Conservation (phyloP, 257 asterid genomes). For the Verbena officinalis region DNA sequence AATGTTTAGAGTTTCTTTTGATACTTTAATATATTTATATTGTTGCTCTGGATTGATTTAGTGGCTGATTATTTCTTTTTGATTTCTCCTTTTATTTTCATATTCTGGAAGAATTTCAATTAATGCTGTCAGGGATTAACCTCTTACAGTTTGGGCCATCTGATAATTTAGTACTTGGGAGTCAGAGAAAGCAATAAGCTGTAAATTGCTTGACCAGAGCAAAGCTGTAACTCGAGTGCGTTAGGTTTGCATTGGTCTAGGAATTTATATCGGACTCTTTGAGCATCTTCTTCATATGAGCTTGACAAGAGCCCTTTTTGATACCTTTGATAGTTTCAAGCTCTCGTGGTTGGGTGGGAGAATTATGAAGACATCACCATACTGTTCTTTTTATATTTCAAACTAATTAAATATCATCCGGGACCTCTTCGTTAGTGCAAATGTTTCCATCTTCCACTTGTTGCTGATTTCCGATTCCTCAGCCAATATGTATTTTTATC, state of each 20-base stretch:
- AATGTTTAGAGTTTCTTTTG: slow-evolving; percentile 11
- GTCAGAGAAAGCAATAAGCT: slow-evolving; percentile 1
- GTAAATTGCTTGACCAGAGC: not conserved
- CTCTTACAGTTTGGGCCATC: not conserved
- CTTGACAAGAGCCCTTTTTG: slow-evolving; percentile 7
- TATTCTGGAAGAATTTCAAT: not conserved
- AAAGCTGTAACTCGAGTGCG: not conserved
- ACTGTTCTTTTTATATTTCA: slow-evolving; percentile 1
- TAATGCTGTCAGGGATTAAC: not conserved
- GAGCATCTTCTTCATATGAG: slow-evolving; percentile 15
- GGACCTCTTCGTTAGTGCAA: not conserved
- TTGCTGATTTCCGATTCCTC: slow-evolving; percentile 6
- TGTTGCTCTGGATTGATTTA: slow-evolving; percentile 8
- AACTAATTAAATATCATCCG: slow-evolving; percentile 12
- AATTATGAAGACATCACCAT: not conserved
- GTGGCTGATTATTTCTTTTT: not conserved
- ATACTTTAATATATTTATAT: not conserved
- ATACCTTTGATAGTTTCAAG: not conserved
- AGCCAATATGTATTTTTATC: not conserved
- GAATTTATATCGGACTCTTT: slow-evolving; percentile 12
- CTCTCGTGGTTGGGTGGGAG: slow-evolving; percentile 1
- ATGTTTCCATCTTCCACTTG: slow-evolving; percentile 12
- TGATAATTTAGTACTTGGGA: not conserved
- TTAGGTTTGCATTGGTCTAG: slow-evolving; percentile 11
- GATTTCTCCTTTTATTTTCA: too few species aligned